Conservation (phyloP, 2,329 filamentous ascomycete species). For the Ciborinia camelliae region DNA sequence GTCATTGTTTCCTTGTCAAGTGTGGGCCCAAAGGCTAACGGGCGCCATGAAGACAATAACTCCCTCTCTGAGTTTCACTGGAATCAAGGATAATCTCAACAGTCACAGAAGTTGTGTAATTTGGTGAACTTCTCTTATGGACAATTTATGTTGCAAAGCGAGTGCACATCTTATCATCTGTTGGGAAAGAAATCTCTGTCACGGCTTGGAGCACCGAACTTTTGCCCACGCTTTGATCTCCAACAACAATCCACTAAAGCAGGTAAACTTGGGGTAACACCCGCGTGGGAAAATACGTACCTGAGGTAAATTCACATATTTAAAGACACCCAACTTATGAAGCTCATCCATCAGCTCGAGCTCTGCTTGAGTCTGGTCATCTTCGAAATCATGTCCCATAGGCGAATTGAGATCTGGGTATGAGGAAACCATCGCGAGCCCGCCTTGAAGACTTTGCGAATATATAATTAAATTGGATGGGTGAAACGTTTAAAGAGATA, state of each 20-base stretch:
- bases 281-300: conserved; percentile 4
- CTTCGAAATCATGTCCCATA: conserved; percentile 22
- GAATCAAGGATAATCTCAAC: conserved; percentile 10
- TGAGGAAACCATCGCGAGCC: background rate
- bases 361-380: conserved; percentile 23
- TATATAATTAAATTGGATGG: background rate
- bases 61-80: conserved; percentile 15
- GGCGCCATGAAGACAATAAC: background rate
- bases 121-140: conserved; percentile 30
- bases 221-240: conserved; percentile 43
- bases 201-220: conserved; percentile 38
- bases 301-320: conserved; percentile 25
- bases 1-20: conserved; percentile 6
- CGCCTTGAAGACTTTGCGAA: background rate
- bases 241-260: conserved; percentile 38
- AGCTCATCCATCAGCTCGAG: conserved; percentile 27
- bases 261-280: background rate
- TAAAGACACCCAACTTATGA: conserved; percentile 22
- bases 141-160: conserved; percentile 46
- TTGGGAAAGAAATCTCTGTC: conserved; percentile 41
- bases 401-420: background rate
- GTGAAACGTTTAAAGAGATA: background rate
- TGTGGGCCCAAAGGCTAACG: background rate
- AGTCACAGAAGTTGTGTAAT: conserved; percentile 13
- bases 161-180: conserved; percentile 41